Evolutionary conservation across 2,329 filamentous ascomycete genomes (phyloP).

Genomic region (Xylariaceae sp.): DNA sequence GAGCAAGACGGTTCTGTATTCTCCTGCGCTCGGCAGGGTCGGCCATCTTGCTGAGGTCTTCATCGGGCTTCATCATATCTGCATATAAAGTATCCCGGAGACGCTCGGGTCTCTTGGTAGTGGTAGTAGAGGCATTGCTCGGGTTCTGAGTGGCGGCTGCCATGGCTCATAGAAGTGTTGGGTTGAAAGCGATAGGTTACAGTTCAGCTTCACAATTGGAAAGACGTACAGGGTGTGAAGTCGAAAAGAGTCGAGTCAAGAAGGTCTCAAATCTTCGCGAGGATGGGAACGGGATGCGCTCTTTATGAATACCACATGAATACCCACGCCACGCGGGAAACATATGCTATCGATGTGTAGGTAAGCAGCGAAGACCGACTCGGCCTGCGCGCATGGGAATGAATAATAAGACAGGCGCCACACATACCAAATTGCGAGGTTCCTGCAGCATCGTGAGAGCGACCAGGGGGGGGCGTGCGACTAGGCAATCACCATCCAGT

Average conservation of each 20-base stretch:
- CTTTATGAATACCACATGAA: conserved; percentile 13
- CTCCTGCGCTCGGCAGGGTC: conserved; percentile 22
- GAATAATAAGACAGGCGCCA: conserved; percentile 14
- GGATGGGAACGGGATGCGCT: conserved; percentile 7
- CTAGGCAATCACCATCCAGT: conserved; percentile 1
- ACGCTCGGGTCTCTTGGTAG: conserved; percentile 20
- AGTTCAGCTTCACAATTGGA: conserved; percentile 10
- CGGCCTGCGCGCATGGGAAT: not conserved
- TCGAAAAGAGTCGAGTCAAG: conserved; percentile 14
- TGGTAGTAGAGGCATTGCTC: conserved; percentile 3
- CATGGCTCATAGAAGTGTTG: conserved; percentile 16
- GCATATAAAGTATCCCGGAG: conserved; percentile 23
- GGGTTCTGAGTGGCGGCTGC: conserved; percentile 15
- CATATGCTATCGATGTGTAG: not conserved
- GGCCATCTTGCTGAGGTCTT: conserved; percentile 23
- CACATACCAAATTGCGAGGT: conserved; percentile 16
- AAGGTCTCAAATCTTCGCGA: conserved; percentile 13
- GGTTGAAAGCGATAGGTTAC: conserved; percentile 8
- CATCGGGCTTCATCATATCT: conserved; percentile 26
- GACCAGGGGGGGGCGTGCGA: conserved; percentile 7
- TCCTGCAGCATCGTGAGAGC: conserved; percentile 15
- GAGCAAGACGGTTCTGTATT: conserved; percentile 23
- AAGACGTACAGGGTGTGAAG: conserved; percentile 10
- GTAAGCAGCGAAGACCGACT: not conserved
- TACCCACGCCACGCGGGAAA: not conserved